phyloP scores from a whole-genome alignment of 139 green algal genomes.

The Dunaliella sp. region DNA sequence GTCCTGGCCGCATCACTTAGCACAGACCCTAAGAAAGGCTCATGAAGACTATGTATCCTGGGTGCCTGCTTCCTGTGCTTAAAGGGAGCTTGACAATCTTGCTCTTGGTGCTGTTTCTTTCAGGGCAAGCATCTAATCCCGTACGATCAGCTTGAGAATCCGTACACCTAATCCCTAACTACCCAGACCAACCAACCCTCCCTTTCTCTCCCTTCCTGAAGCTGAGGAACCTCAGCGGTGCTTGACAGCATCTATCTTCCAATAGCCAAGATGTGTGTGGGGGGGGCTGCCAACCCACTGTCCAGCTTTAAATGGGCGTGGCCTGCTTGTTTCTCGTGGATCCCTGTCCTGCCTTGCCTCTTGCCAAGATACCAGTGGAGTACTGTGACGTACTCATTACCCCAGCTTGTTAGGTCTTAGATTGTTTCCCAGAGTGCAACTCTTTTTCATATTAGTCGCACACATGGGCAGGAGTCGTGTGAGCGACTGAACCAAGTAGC shows the following conservation, averaged over 20 bases:
- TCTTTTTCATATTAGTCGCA: too few species aligned
- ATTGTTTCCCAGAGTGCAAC: too few species aligned
- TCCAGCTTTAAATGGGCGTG: too few species aligned
- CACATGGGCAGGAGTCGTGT: too few species aligned
- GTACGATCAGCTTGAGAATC: background rate
- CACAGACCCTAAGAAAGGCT: too few species aligned
- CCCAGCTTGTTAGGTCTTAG: background rate
- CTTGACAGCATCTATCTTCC: background rate
- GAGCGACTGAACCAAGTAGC: background rate
- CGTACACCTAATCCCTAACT: background rate
- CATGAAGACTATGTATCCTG: too few species aligned
- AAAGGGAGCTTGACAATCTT: too few species aligned
- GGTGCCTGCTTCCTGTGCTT: too few species aligned
- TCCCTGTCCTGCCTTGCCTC: background rate
- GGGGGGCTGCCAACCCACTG: too few species aligned
- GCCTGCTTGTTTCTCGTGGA: background rate
- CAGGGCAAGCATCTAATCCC: background rate
- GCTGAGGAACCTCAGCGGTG: background rate
- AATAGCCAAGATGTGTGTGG: background rate
- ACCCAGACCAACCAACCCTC: background rate
- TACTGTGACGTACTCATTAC: background rate
- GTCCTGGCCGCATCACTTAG: too few species aligned
- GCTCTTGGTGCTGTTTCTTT: background rate
- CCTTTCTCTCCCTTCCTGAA: background rate
- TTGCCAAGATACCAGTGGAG: too few species aligned